These are phyloP conservation scores for Nigrospora sphaerica DNA, from an alignment of 2,329 filamentous ascomycete species.

Conservation along the genomic window DNA sequence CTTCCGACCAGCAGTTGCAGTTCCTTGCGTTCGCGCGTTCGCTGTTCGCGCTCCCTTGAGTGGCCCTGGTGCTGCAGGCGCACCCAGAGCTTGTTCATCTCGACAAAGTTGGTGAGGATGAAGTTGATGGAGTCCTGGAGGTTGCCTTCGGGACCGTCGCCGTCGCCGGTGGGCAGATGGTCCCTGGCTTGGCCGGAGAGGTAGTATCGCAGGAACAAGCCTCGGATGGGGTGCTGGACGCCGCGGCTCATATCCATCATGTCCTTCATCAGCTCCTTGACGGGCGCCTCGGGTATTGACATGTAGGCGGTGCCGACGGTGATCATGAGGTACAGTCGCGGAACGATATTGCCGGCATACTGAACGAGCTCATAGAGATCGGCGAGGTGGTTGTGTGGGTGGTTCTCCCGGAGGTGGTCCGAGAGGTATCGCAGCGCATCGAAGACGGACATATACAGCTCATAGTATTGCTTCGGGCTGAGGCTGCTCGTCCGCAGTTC, in stretches of 20 bases:
- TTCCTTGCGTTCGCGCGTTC: slow-evolving; percentile 91
- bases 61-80: slow-evolving; percentile 95
- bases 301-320: slow-evolving; percentile 99
- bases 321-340: slow-evolving; percentile 96
- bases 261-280: slow-evolving; percentile 99
- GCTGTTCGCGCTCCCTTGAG: slow-evolving; percentile 85
- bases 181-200: slow-evolving; percentile 92
- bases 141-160: slow-evolving; percentile 91
- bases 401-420: slow-evolving; percentile 92
- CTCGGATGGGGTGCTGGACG: slow-evolving; percentile 92
- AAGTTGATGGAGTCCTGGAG: slow-evolving; percentile 97
- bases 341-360: slow-evolving; percentile 96
- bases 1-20: slow-evolving; percentile 92
- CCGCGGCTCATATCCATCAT: slow-evolving; percentile 99
- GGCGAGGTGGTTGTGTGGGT: slow-evolving; percentile 95
- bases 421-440: slow-evolving; percentile 95
- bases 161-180: slow-evolving; percentile 69
- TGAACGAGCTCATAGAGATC: slow-evolving; percentile 97
- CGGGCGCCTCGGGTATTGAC: slow-evolving; percentile 94
- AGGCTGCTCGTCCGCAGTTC: slow-evolving; percentile 94
- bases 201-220: slow-evolving; percentile 93
- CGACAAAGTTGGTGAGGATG: slow-evolving; percentile 95
- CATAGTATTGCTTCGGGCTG: slow-evolving; percentile 99
- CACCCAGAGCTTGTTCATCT: slow-evolving; percentile 99
- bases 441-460: slow-evolving; percentile 98